Evolutionary conservation across 495 filamentous ascomycete genomes (phyloP).

Genomic region (Lophium mytilinum): DNA sequence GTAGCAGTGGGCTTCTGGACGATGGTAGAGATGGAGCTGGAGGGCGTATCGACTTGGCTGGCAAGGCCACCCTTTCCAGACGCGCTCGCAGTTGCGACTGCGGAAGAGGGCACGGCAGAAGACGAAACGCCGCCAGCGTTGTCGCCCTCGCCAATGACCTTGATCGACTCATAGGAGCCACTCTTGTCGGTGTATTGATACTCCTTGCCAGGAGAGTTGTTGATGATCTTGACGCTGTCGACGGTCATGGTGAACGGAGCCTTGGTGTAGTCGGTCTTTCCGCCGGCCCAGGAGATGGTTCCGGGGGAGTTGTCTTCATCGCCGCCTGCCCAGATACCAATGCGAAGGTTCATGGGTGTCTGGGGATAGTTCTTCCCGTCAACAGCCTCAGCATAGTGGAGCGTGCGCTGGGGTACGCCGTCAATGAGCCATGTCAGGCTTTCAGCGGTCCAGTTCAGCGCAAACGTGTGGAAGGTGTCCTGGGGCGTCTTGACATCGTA

Average conservation of each 20-base stretch:
- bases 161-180: conserved; percentile 41
- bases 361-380: conserved; percentile 65
- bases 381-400: conserved; percentile 50
- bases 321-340: conserved; percentile 84
- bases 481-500: conserved; percentile 46
- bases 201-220: conserved; percentile 59
- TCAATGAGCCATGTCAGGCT: conserved; percentile 70
- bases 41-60: neutral
- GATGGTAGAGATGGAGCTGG: too few relatives aligned
- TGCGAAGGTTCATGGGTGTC: conserved; percentile 74
- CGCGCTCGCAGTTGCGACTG: neutral
- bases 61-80: neutral
- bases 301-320: conserved; percentile 43
- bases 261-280: conserved; percentile 58
- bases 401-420: conserved; percentile 54
- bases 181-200: conserved; percentile 60
- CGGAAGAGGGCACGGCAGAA: neutral
- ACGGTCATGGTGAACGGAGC: conserved; percentile 73
- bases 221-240: conserved; percentile 54
- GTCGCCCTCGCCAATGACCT: conserved; percentile 20
- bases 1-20: too few relatives aligned
- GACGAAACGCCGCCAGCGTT: conserved; percentile 4
- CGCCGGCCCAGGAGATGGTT: conserved; percentile 71
- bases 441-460: conserved; percentile 71
- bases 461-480: conserved; percentile 68